phyloP scores from a whole-genome alignment of 768 basidiomycete genomes.

The Auricularia cornea region DNA sequence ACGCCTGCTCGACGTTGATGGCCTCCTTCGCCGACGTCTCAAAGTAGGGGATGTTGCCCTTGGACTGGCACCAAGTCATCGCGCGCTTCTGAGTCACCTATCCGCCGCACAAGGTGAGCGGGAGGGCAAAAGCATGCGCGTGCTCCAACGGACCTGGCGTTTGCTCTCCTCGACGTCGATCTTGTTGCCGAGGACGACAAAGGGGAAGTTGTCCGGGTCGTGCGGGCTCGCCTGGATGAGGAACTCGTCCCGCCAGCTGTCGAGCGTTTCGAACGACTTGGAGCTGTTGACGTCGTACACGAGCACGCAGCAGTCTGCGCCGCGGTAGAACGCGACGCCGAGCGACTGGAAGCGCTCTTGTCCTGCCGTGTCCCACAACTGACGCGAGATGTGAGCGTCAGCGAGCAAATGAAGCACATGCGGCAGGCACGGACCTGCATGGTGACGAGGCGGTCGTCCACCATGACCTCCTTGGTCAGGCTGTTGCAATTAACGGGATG shows the following conservation, averaged over 20 bases:
- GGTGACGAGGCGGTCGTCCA: slow-evolving; percentile 94
- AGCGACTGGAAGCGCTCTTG: slow-evolving; percentile 99
- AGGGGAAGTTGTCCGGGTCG: slow-evolving; percentile 99
- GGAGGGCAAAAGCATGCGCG: background rate
- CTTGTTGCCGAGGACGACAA: slow-evolving; percentile 99
- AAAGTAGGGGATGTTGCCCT: slow-evolving; percentile 99
- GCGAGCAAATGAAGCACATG: slow-evolving; percentile 1
- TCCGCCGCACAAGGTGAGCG: background rate
- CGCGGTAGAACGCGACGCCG: slow-evolving; percentile 97
- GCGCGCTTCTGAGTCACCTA: slow-evolving; percentile 99
- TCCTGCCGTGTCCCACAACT: slow-evolving; percentile 99
- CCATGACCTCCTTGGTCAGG: slow-evolving; percentile 97
- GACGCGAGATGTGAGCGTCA: slow-evolving; percentile 8
- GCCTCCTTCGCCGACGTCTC: slow-evolving; percentile 99
- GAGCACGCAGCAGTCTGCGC: slow-evolving; percentile 97
- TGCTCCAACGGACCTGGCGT: slow-evolving; percentile 60
- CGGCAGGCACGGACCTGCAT: slow-evolving; percentile 71
- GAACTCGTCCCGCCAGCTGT: slow-evolving; percentile 99
- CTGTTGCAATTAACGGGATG: slow-evolving; percentile 32
- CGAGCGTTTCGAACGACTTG: slow-evolving; percentile 97
- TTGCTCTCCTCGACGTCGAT: slow-evolving; percentile 99
- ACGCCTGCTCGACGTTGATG: slow-evolving; percentile 99
- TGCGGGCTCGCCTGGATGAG: slow-evolving; percentile 97
- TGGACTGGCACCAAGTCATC: slow-evolving; percentile 99
- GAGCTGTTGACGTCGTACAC: slow-evolving; percentile 99